These are phyloP conservation scores for Scalesia atractyloides DNA, from an alignment of 129 eudicot genomes.

Conservation along the genomic window DNA sequence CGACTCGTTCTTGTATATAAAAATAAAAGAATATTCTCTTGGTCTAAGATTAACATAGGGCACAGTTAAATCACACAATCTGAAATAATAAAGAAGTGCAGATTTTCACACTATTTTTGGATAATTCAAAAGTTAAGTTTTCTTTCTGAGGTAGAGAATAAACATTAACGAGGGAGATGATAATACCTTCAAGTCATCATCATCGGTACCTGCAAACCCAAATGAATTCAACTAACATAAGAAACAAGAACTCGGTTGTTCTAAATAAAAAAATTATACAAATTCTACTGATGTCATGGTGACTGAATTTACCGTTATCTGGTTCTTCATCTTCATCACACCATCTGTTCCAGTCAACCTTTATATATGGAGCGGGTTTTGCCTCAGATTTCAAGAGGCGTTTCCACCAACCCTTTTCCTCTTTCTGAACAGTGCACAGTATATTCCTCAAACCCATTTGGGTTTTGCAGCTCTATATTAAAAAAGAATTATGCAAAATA, in stretches of 20 bases:
- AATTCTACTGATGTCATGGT: slow-evolving; percentile 12
- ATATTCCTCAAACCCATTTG: slow-evolving; percentile 76
- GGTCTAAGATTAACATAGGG: not conserved
- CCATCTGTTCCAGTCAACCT: slow-evolving; percentile 97
- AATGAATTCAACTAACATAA: not conserved
- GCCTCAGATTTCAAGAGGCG: slow-evolving; percentile 73
- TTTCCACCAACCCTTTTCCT: slow-evolving; percentile 83
- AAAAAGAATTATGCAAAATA: not conserved
- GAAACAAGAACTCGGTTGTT: not conserved
- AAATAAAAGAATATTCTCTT: not conserved
- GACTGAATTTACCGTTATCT: slow-evolving; percentile 49
- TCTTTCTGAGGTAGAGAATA: too few relatives aligned
- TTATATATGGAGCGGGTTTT: slow-evolving; percentile 82
- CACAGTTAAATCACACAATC: not conserved
- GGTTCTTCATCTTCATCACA: slow-evolving; percentile 86
- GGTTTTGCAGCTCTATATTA: slow-evolving; percentile 67
- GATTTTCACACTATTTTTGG: too few relatives aligned
- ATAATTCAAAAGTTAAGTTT: too few relatives aligned
- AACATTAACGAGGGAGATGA: slow-evolving; percentile 15
- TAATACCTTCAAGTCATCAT: slow-evolving; percentile 42
- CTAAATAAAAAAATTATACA: not conserved
- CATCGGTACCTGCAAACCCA: slow-evolving; percentile 32
- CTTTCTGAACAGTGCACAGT: slow-evolving; percentile 74
- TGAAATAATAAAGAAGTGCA: too few relatives aligned
- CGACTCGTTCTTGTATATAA: not conserved